These are phyloP conservation scores for Pneumocystis carinii DNA, from an alignment of 1,139 yeast species.

Conservation along the genomic window DNA sequence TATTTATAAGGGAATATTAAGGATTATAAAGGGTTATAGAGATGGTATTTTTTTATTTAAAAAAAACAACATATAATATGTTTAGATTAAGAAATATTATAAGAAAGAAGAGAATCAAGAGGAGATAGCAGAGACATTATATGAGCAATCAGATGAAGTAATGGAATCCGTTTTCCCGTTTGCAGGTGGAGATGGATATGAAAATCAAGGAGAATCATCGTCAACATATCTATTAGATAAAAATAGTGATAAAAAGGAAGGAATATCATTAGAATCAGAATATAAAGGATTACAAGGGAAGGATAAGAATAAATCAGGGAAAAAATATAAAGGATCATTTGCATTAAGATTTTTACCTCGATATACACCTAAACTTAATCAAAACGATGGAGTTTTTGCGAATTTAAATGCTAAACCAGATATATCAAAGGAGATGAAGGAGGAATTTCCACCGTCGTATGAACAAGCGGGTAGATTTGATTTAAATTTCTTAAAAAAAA, in stretches of 20 bases:
- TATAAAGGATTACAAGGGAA: not conserved
- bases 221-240: not conserved
- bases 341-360: not conserved
- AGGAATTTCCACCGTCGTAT: conserved; percentile 47
- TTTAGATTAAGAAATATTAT: not conserved
- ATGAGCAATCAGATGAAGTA: not conserved
- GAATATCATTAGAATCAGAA: not conserved
- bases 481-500: conserved; percentile 11
- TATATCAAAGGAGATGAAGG: conserved; percentile 20
- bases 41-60: not conserved
- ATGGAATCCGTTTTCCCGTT: not conserved
- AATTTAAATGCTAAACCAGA: conserved; percentile 81
- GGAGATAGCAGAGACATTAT: not conserved
- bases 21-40: not conserved
- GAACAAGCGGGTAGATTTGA: not conserved
- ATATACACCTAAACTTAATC: not conserved
- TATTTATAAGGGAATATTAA: not conserved
- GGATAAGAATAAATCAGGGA: not conserved
- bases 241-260: not conserved
- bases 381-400: conserved; percentile 78
- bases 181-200: not conserved
- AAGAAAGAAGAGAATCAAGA: not conserved
- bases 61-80: not conserved
- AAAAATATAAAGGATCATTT: not conserved
- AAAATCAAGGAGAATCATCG: not conserved